These are phyloP conservation scores for Boletales sp. DNA, from an alignment of 768 basidiomycete genomes.

Conservation along the genomic window DNA sequence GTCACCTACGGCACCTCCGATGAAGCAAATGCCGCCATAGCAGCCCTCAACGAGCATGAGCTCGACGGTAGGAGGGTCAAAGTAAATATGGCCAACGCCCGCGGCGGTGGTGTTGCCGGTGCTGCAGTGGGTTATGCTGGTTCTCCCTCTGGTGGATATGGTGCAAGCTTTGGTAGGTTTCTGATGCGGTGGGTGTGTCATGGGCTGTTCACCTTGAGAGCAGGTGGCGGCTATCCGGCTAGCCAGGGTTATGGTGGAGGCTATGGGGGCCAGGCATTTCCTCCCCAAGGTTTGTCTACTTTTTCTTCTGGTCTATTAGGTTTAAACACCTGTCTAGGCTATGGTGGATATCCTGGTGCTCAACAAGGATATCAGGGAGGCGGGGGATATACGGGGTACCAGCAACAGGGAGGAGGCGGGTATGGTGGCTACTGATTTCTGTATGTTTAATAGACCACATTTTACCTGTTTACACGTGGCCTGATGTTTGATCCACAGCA, in stretches of 20 bases:
- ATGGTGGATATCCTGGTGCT: slow-evolving; percentile 8
- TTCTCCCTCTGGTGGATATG: slow-evolving; percentile 32
- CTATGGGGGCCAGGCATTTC: slow-evolving; percentile 18
- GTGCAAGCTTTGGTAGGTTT: slow-evolving; percentile 25
- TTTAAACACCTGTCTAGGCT: slow-evolving; percentile 7
- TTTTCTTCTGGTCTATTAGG: neutral
- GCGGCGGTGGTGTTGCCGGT: slow-evolving; percentile 52
- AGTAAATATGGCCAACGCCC: slow-evolving; percentile 79
- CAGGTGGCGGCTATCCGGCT: slow-evolving; percentile 28
- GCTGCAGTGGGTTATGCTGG: slow-evolving; percentile 14
- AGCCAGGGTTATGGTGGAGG: slow-evolving; percentile 26
- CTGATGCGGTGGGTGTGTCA: neutral
- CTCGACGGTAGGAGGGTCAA: slow-evolving; percentile 92
- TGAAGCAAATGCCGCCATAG: slow-evolving; percentile 81
- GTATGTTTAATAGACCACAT: neutral
- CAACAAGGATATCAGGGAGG: slow-evolving; percentile 20
- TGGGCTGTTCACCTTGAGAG: slow-evolving; percentile 14
- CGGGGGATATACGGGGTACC: slow-evolving; percentile 23
- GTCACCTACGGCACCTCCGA: slow-evolving; percentile 63
- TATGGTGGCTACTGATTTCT: slow-evolving; percentile 24
- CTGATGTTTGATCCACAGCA: slow-evolving; percentile 2
- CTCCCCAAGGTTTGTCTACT: slow-evolving; percentile 9
- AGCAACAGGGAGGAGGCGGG: slow-evolving; percentile 24
- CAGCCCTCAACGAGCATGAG: slow-evolving; percentile 79
- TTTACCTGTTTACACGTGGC: neutral